Base-by-base conservation (phyloP, 2,329 filamentous ascomycete species). In the Aspergillus sp. region DNA sequence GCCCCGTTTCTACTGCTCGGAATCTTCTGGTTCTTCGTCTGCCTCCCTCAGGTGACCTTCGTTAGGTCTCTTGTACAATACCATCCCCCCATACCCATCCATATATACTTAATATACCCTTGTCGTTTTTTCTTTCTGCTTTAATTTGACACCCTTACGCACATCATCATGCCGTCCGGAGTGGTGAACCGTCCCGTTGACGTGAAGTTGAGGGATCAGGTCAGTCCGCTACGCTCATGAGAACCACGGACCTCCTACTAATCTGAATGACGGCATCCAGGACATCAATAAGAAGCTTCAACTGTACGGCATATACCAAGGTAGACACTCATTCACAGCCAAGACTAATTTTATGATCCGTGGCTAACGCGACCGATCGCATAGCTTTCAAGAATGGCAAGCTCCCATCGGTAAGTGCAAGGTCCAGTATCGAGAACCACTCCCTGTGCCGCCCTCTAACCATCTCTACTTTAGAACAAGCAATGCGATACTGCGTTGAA, bases 401-500 rank as follows among this genome's bases (percentile, higher is more conserved):
- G 74, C 86, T 92, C 43, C 93, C 93, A 58, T 96, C 92, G 65
- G 85, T 92, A 83, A 69, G 86, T 78, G 91, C 91, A 57, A 10
- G 25, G 25, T 10, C 25, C 25, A 7, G 7, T 29, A 29, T 3
- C 25, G 7, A 7, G 25, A 29, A 11, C 23, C 23, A 7, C 23
- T 2, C 25, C 6, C 7, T 29, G 9, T 29, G 11, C 7, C 7
- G 25, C 32, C 5, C 31, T 20, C 16, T 10, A n/a, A n/a, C 54
- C 58, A 32, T 1, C 6, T n/a, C 11, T 19, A 11, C 41, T 19
- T 54, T 65, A 91, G 88, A 97, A 97, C 75, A 89, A 93, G 65
- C 92, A 97, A 78, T 95, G 97, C 71, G 94, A 97, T 77, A 81
- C 97, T 45, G 92, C 94, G 23, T 76, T 99, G 70, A 97, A 95